These are phyloP conservation scores for Orbilia oligospora DNA, from an alignment of 2,329 filamentous ascomycete species.

Conservation along the genomic window DNA sequence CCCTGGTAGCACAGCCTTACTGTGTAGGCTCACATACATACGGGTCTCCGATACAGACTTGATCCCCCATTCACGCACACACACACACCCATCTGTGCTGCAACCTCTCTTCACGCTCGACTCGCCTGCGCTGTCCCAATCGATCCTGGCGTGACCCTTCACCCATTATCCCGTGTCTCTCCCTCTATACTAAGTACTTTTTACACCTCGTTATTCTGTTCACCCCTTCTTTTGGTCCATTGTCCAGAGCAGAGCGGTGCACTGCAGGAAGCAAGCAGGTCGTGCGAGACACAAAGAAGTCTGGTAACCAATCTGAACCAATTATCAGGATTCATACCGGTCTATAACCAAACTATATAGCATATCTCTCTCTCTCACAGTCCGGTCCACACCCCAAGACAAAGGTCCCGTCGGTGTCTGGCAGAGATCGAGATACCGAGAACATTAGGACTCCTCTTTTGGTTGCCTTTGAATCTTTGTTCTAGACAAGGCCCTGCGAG, in stretches of 20 bases:
- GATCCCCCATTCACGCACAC: constrained; percentile 1
- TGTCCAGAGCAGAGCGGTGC: constrained; percentile 15
- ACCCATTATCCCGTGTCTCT: constrained; percentile 38
- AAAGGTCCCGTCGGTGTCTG: constrained; percentile 21
- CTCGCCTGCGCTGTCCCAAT: constrained; percentile 57
- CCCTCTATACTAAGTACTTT: not conserved
- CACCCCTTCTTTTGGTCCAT: constrained; percentile 17
- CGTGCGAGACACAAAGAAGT: constrained; percentile 26
- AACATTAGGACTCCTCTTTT: constrained; percentile 22
- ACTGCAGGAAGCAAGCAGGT: constrained; percentile 23
- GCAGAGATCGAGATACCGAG: constrained; percentile 28
- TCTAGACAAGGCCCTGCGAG: constrained; percentile 22
- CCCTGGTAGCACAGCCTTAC: constrained; percentile 43
- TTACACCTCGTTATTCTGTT: constrained; percentile 23
- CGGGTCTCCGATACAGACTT: constrained; percentile 30
- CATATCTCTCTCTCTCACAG: not conserved
- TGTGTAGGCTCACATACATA: not conserved
- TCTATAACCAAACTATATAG: constrained; percentile 26
- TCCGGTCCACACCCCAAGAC: constrained; percentile 24
- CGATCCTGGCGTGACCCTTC: constrained; percentile 43
- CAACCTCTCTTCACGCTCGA: constrained; percentile 25
- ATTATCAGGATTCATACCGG: constrained; percentile 23
- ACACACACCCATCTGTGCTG: constrained; percentile 22
- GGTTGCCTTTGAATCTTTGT: constrained; percentile 15
- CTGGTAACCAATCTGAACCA: constrained; percentile 27